Evolutionary conservation across 2,329 filamentous ascomycete genomes (phyloP), one percentile per base, ranked within the genome.

Genomic region (Hirsutella thompsonii): DNA sequence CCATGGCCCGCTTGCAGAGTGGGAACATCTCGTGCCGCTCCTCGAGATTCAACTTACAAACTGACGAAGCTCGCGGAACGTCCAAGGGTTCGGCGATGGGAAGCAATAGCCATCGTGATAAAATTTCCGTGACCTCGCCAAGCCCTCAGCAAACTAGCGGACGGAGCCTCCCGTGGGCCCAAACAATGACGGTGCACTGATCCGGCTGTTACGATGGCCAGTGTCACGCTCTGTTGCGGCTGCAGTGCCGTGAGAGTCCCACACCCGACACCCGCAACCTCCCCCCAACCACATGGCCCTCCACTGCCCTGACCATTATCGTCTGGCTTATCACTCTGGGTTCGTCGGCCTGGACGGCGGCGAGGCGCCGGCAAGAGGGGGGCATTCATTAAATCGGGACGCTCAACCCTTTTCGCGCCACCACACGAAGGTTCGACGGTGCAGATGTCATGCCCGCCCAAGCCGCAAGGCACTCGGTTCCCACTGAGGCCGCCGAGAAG

Each of bases 131-230:
- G 30, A 14, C 30, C 32, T 14, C 32, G 36, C 36, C 36, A 37
- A 37, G 36, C 10, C 36, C 36, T 16, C 20, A 20, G 35, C 35
- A 23, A 14, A 16, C 5, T 37, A 33, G 14, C 16, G 36, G 11
- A 38, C 26, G 37, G 37, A 32, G 29, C 40, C 29, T 20, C 26
- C 20, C 29, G 40, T 37, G 32, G 40, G 29, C 20, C 36, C 26
- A 26, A 37, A 35, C 20, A 16, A 18, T 20, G 33, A 8, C 20
- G 14, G 20, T 16, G 39, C 35, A 21, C 18, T 33, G 20, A 26
- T 16, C 34, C 39, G 23, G 39, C 35, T 41, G 18, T 37, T 37
- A 20, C 26, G 20, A 37, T 32, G 20, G 21, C n/a, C 39, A 14
- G 14, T 32, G 23, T 20, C 39, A 20, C 34, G 11, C 26, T 37